Percentiles rank a stretch among this genome's conserved stretches.
Evolutionary conservation across 305 asterid genomes (phyloP).

Genomic region (Plantago lanceolata): DNA sequence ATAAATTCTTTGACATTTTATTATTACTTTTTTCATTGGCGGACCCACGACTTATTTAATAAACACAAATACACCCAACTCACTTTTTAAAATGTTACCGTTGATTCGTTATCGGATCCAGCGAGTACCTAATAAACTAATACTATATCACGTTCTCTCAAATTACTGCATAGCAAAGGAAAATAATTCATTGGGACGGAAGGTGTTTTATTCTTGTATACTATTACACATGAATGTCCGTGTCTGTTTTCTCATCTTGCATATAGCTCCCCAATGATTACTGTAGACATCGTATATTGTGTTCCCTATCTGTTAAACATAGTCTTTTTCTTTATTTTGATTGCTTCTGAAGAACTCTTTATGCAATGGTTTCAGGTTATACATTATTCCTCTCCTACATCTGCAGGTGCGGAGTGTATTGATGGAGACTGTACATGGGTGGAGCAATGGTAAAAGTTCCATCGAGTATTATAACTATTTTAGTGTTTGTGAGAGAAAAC

Average conservation of each 20-base stretch:
- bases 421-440: constrained; percentile 92
- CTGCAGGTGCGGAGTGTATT: constrained; percentile 98
- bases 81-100: too few relatives aligned
- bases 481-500: constrained; percentile 17
- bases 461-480: constrained; percentile 7
- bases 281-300: constrained; percentile 9
- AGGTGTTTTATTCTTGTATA: too few relatives aligned
- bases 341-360: constrained; percentile 30
- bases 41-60: too few relatives aligned
- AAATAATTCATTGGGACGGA: too few relatives aligned
- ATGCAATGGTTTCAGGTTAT: constrained; percentile 64
- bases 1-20: too few relatives aligned
- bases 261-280: constrained; percentile 15
- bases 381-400: constrained; percentile 70
- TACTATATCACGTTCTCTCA: too few relatives aligned
- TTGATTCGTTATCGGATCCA: too few relatives aligned
- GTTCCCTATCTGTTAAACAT: constrained; percentile 1
- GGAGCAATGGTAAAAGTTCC: constrained; percentile 76
- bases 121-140: too few relatives aligned
- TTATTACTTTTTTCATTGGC: too few relatives aligned
- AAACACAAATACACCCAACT: too few relatives aligned
- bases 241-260: constrained; percentile 3
- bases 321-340: constrained; percentile 13
- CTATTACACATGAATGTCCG: not conserved
- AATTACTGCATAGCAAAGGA: too few relatives aligned